These are phyloP conservation scores for Leucocoprinus birnbaumii DNA, from an alignment of 768 basidiomycete species.

Conservation along the genomic window DNA sequence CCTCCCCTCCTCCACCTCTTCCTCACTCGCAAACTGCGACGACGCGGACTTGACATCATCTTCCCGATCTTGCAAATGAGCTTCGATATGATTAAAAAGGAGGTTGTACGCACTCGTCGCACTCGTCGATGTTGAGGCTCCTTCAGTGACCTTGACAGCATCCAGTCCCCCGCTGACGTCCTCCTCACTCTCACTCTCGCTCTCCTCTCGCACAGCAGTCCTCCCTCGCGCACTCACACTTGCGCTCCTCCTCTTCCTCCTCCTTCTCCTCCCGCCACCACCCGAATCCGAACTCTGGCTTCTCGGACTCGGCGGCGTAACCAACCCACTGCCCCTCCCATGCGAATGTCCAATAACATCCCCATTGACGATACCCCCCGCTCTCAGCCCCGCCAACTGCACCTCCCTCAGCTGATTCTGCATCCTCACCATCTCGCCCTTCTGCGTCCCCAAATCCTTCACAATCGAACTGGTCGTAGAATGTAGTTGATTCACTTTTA, in stretches of 20 bases:
- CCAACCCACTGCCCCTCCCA: slow-evolving; percentile 43
- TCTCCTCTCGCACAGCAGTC: slow-evolving; percentile 10
- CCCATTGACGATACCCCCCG: slow-evolving; percentile 26
- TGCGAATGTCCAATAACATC: slow-evolving; percentile 28
- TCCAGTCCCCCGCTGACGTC: slow-evolving; percentile 4
- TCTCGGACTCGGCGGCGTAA: slow-evolving; percentile 75
- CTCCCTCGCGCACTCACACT: slow-evolving; percentile 23
- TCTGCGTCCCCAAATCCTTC: slow-evolving; percentile 18
- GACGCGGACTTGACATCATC: slow-evolving; percentile 17
- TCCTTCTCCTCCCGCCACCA: slow-evolving; percentile 35
- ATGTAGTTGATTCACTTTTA: slow-evolving; percentile 34
- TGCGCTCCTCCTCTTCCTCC: slow-evolving; percentile 25
- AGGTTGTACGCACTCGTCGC: slow-evolving; percentile 7
- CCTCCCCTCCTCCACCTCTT: slow-evolving; percentile 22
- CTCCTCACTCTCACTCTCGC: slow-evolving; percentile 11
- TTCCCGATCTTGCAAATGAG: slow-evolving; percentile 5
- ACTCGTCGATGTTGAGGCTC: not conserved
- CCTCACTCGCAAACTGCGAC: slow-evolving; percentile 18
- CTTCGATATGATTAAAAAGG: not conserved
- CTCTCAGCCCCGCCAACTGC: slow-evolving; percentile 1
- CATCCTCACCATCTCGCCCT: slow-evolving; percentile 16
- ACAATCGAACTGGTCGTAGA: slow-evolving; percentile 20
- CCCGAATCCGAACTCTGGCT: slow-evolving; percentile 65
- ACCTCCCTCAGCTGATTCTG: slow-evolving; percentile 15
- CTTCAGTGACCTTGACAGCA: not conserved